phyloP scores from a whole-genome alignment of 257 asterid genomes.

The Plantago elongata region DNA sequence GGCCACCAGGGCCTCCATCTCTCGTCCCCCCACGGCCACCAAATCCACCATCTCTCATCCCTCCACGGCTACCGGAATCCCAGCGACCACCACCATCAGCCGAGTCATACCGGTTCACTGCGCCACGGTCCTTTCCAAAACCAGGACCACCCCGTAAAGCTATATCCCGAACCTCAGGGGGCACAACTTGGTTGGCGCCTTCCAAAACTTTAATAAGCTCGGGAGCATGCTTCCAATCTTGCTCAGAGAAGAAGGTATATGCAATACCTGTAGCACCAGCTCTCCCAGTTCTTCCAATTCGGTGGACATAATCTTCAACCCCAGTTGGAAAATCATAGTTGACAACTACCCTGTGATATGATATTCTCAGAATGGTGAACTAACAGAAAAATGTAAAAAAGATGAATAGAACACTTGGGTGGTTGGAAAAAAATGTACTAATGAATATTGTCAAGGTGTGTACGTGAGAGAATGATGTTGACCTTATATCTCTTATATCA shows the following conservation, averaged over 20 bases:
- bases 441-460: too few relatives aligned
- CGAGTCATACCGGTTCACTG: slow-evolving; percentile 58
- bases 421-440: too few relatives aligned
- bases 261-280: slow-evolving; percentile 95
- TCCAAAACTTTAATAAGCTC: slow-evolving; percentile 82
- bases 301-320: slow-evolving; percentile 92
- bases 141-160: slow-evolving; percentile 76
- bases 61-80: slow-evolving; percentile 76
- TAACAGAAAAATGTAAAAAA: neutral
- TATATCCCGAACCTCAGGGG: slow-evolving; percentile 78
- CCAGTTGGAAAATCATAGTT: slow-evolving; percentile 92
- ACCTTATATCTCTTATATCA: slow-evolving; percentile 88
- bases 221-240: slow-evolving; percentile 88
- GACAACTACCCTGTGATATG: slow-evolving; percentile 63
- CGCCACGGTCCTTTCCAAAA: slow-evolving; percentile 66
- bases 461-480: slow-evolving; percentile 4
- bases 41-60: slow-evolving; percentile 56
- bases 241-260: slow-evolving; percentile 85
- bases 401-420: neutral
- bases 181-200: slow-evolving; percentile 93
- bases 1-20: slow-evolving; percentile 35
- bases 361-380: slow-evolving; percentile 5
- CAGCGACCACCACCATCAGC: slow-evolving; percentile 45
- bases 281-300: slow-evolving; percentile 95
- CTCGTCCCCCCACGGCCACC: slow-evolving; percentile 66